Percentiles rank a stretch among this genome's conserved stretches.
phyloP scores from a whole-genome alignment of 305 asterid species.

The Coffea humblotiana region DNA sequence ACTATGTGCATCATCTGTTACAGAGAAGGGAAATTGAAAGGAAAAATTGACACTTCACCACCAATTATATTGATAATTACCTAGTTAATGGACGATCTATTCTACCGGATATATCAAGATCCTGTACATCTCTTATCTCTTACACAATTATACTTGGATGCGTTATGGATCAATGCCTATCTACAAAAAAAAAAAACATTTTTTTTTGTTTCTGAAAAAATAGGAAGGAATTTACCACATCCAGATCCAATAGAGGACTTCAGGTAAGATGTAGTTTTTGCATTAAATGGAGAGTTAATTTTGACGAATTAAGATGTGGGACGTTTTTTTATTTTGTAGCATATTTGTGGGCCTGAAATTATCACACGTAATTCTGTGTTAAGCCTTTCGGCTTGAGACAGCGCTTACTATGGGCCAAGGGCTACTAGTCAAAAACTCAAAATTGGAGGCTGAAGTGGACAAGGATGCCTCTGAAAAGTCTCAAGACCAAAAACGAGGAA shows the following conservation, averaged over 20 bases:
- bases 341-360: not conserved
- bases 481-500: not conserved
- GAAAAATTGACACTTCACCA: no score
- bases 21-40: no score
- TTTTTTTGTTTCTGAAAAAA: no score
- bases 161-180: no score
- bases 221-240: no score
- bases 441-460: not conserved
- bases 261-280: not conserved
- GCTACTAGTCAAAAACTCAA: not conserved
- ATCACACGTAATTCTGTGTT: not conserved
- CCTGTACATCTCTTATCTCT: not conserved
- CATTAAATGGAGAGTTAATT: no score
- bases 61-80: no score
- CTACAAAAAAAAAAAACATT: no score
- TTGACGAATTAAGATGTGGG: not conserved
- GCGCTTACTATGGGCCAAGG: not conserved
- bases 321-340: not conserved
- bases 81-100: not conserved
- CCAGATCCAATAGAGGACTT: no score
- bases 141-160: not conserved
- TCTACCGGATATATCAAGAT: not conserved
- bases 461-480: not conserved
- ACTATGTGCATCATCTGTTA: no score
- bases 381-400: not conserved